Conservation (phyloP, 1,139 yeast genomes). For the Taphrina confusa region DNA sequence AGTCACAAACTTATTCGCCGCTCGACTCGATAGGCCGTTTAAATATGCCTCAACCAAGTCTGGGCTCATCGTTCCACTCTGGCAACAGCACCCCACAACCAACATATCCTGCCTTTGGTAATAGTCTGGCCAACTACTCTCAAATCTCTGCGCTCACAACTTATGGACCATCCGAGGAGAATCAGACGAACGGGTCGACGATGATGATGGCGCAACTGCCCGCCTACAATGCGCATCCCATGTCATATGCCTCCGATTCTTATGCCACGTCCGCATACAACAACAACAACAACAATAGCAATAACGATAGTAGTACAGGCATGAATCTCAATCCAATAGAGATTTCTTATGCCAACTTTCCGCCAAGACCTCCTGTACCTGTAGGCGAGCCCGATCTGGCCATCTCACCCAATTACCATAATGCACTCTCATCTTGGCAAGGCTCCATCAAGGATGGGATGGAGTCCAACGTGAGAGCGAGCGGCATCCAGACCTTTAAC, state of each 20-base stretch:
- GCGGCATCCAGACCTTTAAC: constrained; percentile 8
- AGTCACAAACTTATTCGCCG: not conserved
- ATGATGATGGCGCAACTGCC: not conserved
- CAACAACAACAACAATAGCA: not conserved
- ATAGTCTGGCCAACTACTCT: not conserved
- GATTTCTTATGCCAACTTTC: not conserved
- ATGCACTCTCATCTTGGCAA: not conserved
- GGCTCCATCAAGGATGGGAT: constrained; percentile 4
- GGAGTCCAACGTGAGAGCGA: constrained; percentile 27
- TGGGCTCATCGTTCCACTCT: not conserved
- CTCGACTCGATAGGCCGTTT: not conserved
- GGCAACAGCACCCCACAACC: not conserved
- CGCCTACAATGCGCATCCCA: not conserved
- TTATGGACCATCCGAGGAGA: not conserved
- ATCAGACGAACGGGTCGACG: not conserved
- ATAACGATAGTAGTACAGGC: not conserved
- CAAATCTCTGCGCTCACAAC: constrained; percentile 3
- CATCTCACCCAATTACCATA: not conserved
- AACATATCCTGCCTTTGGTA: not conserved
- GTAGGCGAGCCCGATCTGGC: not conserved
- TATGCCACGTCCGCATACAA: not conserved
- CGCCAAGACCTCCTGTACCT: not conserved
- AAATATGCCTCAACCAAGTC: not conserved
- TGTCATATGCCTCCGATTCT: not conserved
- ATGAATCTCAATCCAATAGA: not conserved